phyloP scores from a whole-genome alignment of 78 protist genomes.

The Isochrysis galbana region DNA sequence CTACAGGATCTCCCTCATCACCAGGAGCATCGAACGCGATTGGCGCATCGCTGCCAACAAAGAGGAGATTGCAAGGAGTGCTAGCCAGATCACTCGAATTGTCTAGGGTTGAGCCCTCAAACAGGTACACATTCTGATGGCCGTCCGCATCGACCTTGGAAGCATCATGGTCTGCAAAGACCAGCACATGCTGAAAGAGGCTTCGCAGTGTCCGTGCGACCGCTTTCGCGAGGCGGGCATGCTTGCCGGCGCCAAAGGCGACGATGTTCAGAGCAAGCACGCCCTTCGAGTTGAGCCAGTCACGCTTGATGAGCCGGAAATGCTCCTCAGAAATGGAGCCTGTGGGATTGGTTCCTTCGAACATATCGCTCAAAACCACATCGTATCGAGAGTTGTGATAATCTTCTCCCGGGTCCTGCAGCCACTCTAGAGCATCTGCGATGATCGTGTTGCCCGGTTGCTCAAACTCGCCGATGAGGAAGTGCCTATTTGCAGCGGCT shows the following conservation, averaged over 20 bases:
- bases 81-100: too few relatives aligned
- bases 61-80: not conserved
- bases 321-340: not conserved
- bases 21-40: not conserved
- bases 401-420: not conserved
- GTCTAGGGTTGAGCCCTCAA: too few relatives aligned
- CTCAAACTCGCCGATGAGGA: not conserved
- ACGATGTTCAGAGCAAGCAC: not conserved
- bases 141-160: not conserved
- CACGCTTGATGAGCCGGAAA: not conserved
- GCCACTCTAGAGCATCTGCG: not conserved
- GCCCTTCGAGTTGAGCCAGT: not conserved
- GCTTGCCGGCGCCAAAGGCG: not conserved
- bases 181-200: not conserved
- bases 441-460: not conserved
- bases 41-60: not conserved
- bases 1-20: not conserved
- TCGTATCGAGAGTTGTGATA: not conserved
- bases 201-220: not conserved
- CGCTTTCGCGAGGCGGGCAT: not conserved
- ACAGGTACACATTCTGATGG: too few relatives aligned
- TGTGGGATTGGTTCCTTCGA: not conserved
- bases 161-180: not conserved
- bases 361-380: not conserved
- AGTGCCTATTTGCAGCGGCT: not conserved